These are phyloP conservation scores for Globisporangium okanoganense DNA, from an alignment of 352 stramenopile species.

Conservation along the genomic window DNA sequence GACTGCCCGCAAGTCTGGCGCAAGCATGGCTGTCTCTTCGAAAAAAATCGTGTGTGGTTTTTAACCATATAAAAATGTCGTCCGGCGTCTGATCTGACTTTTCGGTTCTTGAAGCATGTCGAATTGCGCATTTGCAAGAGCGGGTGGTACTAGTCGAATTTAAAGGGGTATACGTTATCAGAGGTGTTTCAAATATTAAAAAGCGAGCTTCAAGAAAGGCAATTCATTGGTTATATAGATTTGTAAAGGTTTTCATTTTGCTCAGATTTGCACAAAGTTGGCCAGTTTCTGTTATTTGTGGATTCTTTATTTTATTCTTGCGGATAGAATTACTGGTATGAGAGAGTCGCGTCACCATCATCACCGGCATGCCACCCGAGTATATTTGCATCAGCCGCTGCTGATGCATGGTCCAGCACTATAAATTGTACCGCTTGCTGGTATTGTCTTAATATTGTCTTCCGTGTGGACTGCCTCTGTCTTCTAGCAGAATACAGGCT, in stretches of 20 bases:
- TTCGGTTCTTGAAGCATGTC: background rate
- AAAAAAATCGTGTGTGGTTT: background rate
- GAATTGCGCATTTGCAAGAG: background rate
- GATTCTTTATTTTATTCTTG: background rate
- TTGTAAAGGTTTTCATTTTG: background rate
- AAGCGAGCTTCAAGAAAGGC: background rate
- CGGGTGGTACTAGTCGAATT: background rate
- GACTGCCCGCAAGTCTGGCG: too few relatives aligned
- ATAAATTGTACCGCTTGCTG: too few relatives aligned
- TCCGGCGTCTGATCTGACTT: background rate
- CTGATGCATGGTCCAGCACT: background rate
- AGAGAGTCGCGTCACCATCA: slow-evolving; percentile 1
- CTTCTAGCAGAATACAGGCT: too few relatives aligned
- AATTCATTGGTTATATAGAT: background rate
- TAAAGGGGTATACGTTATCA: background rate
- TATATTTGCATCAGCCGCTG: background rate
- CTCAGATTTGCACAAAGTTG: background rate
- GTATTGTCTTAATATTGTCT: too few relatives aligned
- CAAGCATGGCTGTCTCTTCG: too few relatives aligned
- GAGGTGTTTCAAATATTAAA: background rate
- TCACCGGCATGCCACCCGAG: background rate
- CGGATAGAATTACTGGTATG: background rate
- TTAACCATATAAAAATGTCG: too few relatives aligned
- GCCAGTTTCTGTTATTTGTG: background rate
- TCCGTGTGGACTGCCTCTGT: too few relatives aligned